phyloP scores from a whole-genome alignment of 2,329 filamentous ascomycete species.

The Xylaria sp. region DNA sequence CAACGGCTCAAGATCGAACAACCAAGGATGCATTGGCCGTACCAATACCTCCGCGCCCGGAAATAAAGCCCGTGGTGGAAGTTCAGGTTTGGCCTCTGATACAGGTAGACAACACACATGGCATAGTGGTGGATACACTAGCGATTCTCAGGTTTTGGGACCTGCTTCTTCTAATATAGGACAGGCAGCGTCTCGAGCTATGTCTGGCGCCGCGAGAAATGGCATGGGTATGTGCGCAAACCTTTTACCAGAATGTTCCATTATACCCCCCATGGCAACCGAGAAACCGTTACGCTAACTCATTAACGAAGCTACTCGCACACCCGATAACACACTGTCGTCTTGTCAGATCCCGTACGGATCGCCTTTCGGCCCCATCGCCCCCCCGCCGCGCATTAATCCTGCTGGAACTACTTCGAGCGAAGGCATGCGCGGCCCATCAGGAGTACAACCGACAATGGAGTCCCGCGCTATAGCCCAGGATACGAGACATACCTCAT shows the following conservation, averaged over 20 bases:
- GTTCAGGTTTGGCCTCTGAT: slow-evolving; percentile 15
- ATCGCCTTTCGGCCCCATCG: slow-evolving; percentile 49
- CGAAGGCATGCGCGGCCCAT: not conserved
- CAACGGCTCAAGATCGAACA: slow-evolving; percentile 2
- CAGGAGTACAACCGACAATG: not conserved
- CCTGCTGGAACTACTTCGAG: not conserved
- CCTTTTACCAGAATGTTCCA: not conserved
- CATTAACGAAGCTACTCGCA: slow-evolving; percentile 4
- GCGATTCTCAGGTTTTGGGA: slow-evolving; percentile 32
- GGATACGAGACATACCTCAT: not conserved
- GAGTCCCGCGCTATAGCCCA: not conserved
- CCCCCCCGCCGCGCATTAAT: slow-evolving; percentile 40
- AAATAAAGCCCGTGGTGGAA: slow-evolving; percentile 20
- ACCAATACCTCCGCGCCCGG: slow-evolving; percentile 7
- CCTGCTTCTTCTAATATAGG: slow-evolving; percentile 19
- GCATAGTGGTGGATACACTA: slow-evolving; percentile 31
- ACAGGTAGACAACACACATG: slow-evolving; percentile 33
- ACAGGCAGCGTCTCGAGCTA: slow-evolving; percentile 15
- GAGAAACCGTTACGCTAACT: not conserved
- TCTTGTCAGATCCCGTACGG: slow-evolving; percentile 38
- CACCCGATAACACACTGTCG: slow-evolving; percentile 14
- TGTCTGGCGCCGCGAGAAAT: slow-evolving; percentile 29
- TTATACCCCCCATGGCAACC: not conserved
- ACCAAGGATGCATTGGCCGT: slow-evolving; percentile 15
- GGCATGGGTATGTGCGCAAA: slow-evolving; percentile 35